Evolutionary conservation across 192 early-diverging fungal species (phyloP).

Genomic region (Entophlyctis luteolus): DNA sequence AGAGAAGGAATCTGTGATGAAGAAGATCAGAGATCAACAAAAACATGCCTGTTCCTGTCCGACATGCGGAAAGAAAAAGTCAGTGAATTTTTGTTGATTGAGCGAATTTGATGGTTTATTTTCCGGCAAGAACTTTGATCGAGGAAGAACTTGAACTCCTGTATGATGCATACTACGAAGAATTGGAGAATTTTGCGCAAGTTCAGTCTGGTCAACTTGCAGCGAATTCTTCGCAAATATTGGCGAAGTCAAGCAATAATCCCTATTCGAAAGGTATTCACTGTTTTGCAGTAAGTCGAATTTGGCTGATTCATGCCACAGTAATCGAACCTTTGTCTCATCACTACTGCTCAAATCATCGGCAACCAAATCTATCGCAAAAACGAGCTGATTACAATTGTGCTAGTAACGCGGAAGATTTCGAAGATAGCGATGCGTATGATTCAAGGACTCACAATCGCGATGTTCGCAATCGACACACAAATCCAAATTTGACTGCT

Average conservation of each 20-base stretch:
- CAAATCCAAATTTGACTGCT: not conserved
- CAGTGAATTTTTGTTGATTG: constrained; percentile 3
- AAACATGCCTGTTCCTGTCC: constrained; percentile 79
- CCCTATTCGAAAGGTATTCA: constrained; percentile 20
- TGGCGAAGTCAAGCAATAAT: constrained; percentile 12
- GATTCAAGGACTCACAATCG: constrained; percentile 20
- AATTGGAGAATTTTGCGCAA: constrained; percentile 81
- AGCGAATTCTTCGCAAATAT: not conserved
- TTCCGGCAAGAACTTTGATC: constrained; percentile 56
- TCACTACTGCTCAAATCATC: constrained; percentile 34
- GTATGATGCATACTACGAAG: constrained; percentile 86
- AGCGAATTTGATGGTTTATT: not conserved
- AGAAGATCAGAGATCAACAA: constrained; percentile 88
- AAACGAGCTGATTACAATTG: constrained; percentile 25
- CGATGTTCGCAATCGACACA: constrained; percentile 29
- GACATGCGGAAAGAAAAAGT: constrained; percentile 78
- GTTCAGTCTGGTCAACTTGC: too few relatives aligned
- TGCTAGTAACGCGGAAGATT: constrained; percentile 43
- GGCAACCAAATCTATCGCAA: constrained; percentile 24
- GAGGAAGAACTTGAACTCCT: constrained; percentile 81
- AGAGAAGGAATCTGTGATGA: constrained; percentile 80
- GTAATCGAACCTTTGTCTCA: constrained; percentile 39
- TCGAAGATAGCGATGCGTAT: constrained; percentile 45
- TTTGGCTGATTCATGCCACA: not conserved
- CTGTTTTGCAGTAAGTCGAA: not conserved